Conservation (phyloP, 2,329 filamentous ascomycete genomes). For the Cordyceps farinosa region DNA sequence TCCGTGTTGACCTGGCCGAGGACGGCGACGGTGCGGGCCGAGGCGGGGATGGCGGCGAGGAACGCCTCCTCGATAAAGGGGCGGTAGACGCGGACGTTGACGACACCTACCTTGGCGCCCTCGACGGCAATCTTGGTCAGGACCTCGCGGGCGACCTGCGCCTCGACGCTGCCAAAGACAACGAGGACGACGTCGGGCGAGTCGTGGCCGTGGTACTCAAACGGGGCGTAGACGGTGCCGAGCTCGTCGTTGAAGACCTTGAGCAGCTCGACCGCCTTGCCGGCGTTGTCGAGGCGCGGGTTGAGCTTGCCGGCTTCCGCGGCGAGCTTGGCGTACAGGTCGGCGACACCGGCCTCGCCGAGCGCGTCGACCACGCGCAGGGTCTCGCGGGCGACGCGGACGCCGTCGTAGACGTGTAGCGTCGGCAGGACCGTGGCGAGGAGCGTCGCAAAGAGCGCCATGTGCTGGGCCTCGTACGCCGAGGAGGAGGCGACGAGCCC, state of each 20-base stretch:
- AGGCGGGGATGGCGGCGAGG: constrained; percentile 72
- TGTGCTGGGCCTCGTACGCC: constrained; percentile 90
- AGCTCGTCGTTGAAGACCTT: constrained; percentile 83
- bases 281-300: constrained; percentile 68
- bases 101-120: constrained; percentile 75
- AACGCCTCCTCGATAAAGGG: constrained; percentile 96
- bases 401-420: constrained; percentile 83
- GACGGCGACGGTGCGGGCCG: constrained; percentile 72
- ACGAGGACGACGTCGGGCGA: constrained; percentile 80
- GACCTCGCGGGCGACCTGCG: constrained; percentile 79
- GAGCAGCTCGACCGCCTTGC: constrained; percentile 67
- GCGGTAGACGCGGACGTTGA: constrained; percentile 90
- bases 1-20: constrained; percentile 83
- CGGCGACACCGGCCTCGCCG: constrained; percentile 65
- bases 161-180: constrained; percentile 88
- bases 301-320: constrained; percentile 59
- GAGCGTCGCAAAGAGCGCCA: constrained; percentile 82
- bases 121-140: constrained; percentile 67
- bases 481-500: constrained; percentile 82
- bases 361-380: constrained; percentile 79
- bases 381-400: constrained; percentile 78
- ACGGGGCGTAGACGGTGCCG: constrained; percentile 86
- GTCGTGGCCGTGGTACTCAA: constrained; percentile 88
- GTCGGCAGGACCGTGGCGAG: constrained; percentile 76
- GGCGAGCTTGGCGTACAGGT: constrained; percentile 64